Base-by-base conservation (phyloP, 1,139 yeast genomes). In the Wickerhamomyces sp. region DNA sequence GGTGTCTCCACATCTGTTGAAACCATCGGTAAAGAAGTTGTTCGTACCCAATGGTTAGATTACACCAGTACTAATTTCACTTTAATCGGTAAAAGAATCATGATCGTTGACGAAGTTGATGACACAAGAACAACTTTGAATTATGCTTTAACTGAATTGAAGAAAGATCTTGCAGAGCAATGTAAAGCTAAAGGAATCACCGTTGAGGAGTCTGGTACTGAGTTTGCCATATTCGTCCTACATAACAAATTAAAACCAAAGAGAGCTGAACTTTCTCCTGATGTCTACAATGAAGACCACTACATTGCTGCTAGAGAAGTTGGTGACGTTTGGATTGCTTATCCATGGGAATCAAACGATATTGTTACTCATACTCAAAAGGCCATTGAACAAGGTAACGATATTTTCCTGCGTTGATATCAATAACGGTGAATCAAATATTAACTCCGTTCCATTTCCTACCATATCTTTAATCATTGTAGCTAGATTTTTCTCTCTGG, bases 31-130 rank as follows among this genome's bases (percentile, higher is more conserved):
- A 77, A 85, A 42, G 84, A 86, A 58, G 97, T 90, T 33, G 82
- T 87, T 34, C 81, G 97, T 66, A 86, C 96, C 38, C 97, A 90
- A 67, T 90, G 97, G 97, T 78, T 90, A 41, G 96, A 90, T 64
- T 89, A 88, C 64, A 67, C 72, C 36, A 63, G 75, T 14, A 60
- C 76, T 37, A 69, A 72, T 40, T 70, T 75, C 56, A 79, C 79
- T 45, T 72, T 87, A 51, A 82, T 87, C 38, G 95, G 95, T 51
- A 88, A 87, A 65, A 83, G 78, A 57, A 71, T 88, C 28, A 68
- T 88, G 59, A 85, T 89, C 56, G 92, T 89, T 45, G 97, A 89
- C 59, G 97, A 89, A 64, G 97, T 89, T 35, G 97, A 89, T 63
- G 97, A 89, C 61, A 88, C 97, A 37, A 81, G 97, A 72, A 89